phyloP scores from a whole-genome alignment of 306 rosid genomes.

The Pyrus betulifolia region DNA sequence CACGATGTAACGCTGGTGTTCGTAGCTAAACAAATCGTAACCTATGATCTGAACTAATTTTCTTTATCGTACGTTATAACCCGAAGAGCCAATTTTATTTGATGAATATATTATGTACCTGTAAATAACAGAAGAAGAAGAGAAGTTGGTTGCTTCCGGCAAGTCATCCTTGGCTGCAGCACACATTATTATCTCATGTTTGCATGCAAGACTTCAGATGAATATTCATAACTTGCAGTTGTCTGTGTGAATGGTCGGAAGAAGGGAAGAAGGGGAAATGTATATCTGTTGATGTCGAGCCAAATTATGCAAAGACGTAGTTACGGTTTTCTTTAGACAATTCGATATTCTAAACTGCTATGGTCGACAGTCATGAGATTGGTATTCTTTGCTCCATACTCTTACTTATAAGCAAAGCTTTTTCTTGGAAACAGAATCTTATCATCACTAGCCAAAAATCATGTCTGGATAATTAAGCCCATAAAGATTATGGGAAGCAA shows the following conservation, averaged over 20 bases:
- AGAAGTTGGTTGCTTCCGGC: constrained; percentile 14
- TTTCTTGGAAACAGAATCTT: background rate
- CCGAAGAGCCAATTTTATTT: too few species aligned
- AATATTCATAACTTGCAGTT: background rate
- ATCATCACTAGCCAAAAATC: background rate
- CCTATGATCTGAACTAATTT: background rate
- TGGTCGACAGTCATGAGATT: background rate
- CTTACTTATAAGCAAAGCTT: too few species aligned
- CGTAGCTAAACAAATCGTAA: background rate
- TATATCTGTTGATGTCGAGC: background rate
- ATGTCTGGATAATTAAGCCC: background rate
- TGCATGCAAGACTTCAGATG: constrained; percentile 32
- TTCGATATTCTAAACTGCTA: background rate
- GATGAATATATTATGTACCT: too few species aligned
- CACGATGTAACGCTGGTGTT: background rate
- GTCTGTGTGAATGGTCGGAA: background rate
- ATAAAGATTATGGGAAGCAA: background rate
- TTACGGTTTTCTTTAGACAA: too few species aligned
- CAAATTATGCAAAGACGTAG: background rate
- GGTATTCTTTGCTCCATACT: too few species aligned
- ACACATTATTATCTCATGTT: constrained; percentile 19
- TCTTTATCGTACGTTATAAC: background rate
- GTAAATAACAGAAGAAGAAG: background rate
- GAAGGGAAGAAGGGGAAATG: background rate
- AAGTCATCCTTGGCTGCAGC: constrained; percentile 54